Evolutionary conservation across 225 moss, liverwort and hornwort species (phyloP).

Genomic region (Neckera pumila): DNA sequence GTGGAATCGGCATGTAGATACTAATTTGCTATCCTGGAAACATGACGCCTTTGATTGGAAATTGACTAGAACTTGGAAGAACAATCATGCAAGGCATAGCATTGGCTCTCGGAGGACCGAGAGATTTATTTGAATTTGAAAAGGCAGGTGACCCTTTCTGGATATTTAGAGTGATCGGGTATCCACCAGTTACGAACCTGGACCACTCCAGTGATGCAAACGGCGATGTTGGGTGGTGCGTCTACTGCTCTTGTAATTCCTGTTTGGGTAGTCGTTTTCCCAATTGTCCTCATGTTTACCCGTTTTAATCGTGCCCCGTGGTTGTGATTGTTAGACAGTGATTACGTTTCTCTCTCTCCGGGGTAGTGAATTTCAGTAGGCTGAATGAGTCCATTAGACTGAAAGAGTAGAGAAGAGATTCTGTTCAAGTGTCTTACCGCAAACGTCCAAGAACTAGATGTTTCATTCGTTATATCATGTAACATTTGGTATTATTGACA

Average conservation of each 20-base stretch:
- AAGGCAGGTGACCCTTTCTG: conserved; percentile 94
- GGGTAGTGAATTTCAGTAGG: neutral
- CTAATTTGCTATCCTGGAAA: neutral
- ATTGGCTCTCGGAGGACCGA: conserved; percentile 74
- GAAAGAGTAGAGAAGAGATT: neutral
- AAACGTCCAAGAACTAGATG: neutral
- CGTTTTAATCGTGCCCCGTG: neutral
- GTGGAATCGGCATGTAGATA: neutral
- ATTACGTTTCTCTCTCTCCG: neutral
- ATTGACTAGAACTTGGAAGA: conserved; percentile 55
- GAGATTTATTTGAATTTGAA: conserved; percentile 71
- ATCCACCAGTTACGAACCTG: conserved; percentile 43
- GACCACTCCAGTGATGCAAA: conserved; percentile 8
- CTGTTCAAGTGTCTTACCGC: neutral
- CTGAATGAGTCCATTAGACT: neutral
- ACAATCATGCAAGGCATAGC: conserved; percentile 82
- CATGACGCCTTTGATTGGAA: conserved; percentile 5
- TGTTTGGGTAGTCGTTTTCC: neutral
- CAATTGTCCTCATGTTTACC: neutral
- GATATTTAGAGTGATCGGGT: conserved; percentile 86
- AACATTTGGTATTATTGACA: neutral
- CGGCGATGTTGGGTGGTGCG: conserved; percentile 61
- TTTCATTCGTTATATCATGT: neutral
- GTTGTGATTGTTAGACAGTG: neutral
- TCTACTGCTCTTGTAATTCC: conserved; percentile 4